Evolutionary conservation across 2,329 filamentous ascomycete species (phyloP).

Genomic region (Didymella lethalis): DNA sequence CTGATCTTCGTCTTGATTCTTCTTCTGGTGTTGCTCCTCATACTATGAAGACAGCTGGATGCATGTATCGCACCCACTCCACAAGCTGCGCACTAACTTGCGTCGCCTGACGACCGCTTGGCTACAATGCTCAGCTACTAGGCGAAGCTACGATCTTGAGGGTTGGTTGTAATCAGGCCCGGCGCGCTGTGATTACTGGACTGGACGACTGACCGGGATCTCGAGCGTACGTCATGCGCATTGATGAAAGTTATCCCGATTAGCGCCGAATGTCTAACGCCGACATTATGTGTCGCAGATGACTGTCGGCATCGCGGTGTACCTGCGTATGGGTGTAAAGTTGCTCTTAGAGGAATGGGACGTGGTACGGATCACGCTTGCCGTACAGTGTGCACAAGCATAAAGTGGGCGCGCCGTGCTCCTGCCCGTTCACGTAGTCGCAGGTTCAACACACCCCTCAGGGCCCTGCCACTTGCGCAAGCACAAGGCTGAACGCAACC

Average conservation of each 20-base stretch:
- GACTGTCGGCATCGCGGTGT: not conserved
- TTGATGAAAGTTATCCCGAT: not conserved
- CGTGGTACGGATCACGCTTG: not conserved
- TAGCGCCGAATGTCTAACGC: not conserved
- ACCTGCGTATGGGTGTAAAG: too few species aligned
- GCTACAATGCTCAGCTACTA: not conserved
- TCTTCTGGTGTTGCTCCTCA: constrained; percentile 78
- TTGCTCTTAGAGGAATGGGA: not conserved
- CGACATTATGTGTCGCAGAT: not conserved
- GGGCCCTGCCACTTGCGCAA: constrained; percentile 1
- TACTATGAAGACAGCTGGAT: constrained; percentile 59
- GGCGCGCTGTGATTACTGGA: not conserved
- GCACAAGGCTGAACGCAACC: constrained; percentile 12
- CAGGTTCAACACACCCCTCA: not conserved
- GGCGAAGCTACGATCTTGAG: not conserved
- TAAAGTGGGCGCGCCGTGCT: not conserved
- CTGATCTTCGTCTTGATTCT: constrained; percentile 90
- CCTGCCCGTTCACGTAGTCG: not conserved
- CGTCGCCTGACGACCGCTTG: not conserved
- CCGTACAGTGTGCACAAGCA: not conserved
- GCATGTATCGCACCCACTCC: not conserved
- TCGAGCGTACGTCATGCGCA: constrained; percentile 1
- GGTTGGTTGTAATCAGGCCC: not conserved
- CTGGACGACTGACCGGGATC: not conserved
- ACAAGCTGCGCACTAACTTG: not conserved